Evolutionary conservation across 2,329 filamentous ascomycete genomes (phyloP).

Genomic region (Fusarium duplospermum): DNA sequence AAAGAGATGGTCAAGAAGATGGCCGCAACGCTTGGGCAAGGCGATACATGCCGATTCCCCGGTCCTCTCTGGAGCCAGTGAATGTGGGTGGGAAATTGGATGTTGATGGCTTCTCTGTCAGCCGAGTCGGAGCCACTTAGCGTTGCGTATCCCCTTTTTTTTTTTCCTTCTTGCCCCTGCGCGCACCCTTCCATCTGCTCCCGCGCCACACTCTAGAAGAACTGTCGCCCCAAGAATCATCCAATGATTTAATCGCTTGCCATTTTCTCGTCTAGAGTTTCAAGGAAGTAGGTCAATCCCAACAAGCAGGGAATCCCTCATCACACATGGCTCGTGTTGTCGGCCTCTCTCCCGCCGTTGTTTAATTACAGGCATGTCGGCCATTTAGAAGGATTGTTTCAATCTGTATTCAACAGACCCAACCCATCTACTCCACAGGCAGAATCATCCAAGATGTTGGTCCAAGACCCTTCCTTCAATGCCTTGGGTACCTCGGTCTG

Average conservation of each 20-base stretch:
- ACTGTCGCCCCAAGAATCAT: not conserved
- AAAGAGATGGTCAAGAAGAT: conserved; percentile 10
- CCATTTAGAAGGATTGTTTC: conserved; percentile 10
- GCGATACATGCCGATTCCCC: conserved; percentile 33
- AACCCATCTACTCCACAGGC: not conserved
- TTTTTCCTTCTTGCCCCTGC: not conserved
- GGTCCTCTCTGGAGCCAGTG: conserved; percentile 34
- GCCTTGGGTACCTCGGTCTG: not conserved
- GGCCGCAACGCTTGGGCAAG: conserved; percentile 12
- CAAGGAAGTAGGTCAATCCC: conserved; percentile 12
- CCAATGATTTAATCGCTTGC: conserved; percentile 13
- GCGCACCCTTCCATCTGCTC: conserved; percentile 9
- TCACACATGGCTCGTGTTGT: conserved; percentile 16
- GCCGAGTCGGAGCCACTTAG: conserved; percentile 41
- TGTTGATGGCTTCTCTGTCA: conserved; percentile 43
- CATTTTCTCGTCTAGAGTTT: conserved; percentile 1
- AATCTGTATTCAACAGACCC: not conserved
- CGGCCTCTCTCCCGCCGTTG: conserved; percentile 5
- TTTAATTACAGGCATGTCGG: conserved; percentile 29
- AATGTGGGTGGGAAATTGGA: conserved; percentile 44
- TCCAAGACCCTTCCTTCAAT: not conserved
- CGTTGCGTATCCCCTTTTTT: conserved; percentile 40
- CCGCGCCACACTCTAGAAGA: conserved; percentile 35
- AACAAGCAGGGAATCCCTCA: conserved; percentile 20
- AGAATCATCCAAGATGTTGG: not conserved